Evolutionary conservation across 1,284 basidiomycete species (phyloP).

Genomic region (Fomitopsis betulina): DNA sequence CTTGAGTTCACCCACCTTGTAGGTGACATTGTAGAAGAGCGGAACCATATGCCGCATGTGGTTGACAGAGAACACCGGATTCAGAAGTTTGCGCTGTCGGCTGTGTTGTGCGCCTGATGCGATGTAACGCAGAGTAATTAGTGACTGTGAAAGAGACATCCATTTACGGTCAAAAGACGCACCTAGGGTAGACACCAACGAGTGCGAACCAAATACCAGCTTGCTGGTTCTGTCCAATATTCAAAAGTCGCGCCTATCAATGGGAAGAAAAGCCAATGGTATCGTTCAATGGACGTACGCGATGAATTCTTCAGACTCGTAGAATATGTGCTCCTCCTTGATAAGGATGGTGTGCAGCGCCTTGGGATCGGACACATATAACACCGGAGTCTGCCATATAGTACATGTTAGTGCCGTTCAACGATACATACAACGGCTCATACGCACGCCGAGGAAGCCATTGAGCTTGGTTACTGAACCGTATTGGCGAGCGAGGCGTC

Average conservation of each 20-base stretch:
- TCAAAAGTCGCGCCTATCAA: too few species aligned
- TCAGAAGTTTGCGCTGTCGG: slow-evolving; percentile 24
- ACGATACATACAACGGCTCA: too few species aligned
- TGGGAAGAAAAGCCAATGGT: too few species aligned
- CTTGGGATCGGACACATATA: slow-evolving; percentile 21
- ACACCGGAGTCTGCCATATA: slow-evolving; percentile 7
- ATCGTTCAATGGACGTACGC: neutral
- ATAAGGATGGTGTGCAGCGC: slow-evolving; percentile 27
- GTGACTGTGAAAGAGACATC: too few species aligned
- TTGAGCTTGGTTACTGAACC: slow-evolving; percentile 16
- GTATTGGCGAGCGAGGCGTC: slow-evolving; percentile 14
- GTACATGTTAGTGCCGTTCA: too few species aligned
- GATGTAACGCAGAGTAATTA: too few species aligned
- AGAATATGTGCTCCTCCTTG: slow-evolving; percentile 28
- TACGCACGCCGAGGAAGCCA: slow-evolving; percentile 11
- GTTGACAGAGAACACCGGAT: slow-evolving; percentile 21
- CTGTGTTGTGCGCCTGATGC: slow-evolving; percentile 17
- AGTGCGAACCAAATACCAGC: slow-evolving; percentile 9
- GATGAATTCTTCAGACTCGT: slow-evolving; percentile 13
- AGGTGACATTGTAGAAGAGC: slow-evolving; percentile 16
- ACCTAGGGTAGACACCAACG: neutral
- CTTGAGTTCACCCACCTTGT: neutral
- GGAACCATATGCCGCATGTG: slow-evolving; percentile 24
- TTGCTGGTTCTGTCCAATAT: neutral
- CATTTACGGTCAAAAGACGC: neutral